Percentiles rank a stretch among this genome's conserved stretches.
Evolutionary conservation across 1,139 yeast species (phyloP).

Genomic region (Taphrina pruni): DNA sequence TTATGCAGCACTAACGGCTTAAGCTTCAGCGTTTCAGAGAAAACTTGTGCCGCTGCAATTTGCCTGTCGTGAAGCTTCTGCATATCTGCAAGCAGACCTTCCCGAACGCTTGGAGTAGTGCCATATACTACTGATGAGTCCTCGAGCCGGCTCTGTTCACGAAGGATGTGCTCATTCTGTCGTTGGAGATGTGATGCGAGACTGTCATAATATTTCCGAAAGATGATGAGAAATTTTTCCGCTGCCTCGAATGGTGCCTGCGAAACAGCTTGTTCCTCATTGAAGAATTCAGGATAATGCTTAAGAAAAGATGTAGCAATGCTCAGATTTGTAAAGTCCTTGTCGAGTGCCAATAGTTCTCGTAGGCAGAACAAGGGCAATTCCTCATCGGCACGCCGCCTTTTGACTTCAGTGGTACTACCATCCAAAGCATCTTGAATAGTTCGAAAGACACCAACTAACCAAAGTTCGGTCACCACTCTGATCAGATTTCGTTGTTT

Average conservation of each 20-base stretch:
- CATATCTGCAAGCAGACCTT: slow-evolving; percentile 6
- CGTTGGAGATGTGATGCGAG: slow-evolving; percentile 55
- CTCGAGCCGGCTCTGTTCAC: slow-evolving; percentile 25
- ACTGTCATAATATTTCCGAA: slow-evolving; percentile 57
- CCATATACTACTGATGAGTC: slow-evolving; percentile 20
- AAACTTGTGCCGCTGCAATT: slow-evolving; percentile 55
- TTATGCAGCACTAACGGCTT: slow-evolving; percentile 52
- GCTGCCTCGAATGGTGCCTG: slow-evolving; percentile 4
- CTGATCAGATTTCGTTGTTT: slow-evolving; percentile 61
- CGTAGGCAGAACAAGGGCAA: slow-evolving; percentile 51
- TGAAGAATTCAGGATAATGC: slow-evolving; percentile 50
- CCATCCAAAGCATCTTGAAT: slow-evolving; percentile 52
- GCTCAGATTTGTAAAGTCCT: slow-evolving; percentile 49
- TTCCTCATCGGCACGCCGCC: slow-evolving; percentile 46
- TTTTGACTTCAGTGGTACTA: slow-evolving; percentile 29
- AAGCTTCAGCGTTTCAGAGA: slow-evolving; percentile 57
- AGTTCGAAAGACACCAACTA: slow-evolving; percentile 64
- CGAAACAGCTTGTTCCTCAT: slow-evolving; percentile 10
- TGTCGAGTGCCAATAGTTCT: slow-evolving; percentile 49
- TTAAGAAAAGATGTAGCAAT: slow-evolving; percentile 61
- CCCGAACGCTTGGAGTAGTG: slow-evolving; percentile 8
- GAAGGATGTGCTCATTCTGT: slow-evolving; percentile 53
- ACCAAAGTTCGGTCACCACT: slow-evolving; percentile 65
- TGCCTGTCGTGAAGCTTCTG: slow-evolving; percentile 57
- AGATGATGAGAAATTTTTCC: slow-evolving; percentile 46